Evolutionary conservation across 2,329 filamentous ascomycete genomes (phyloP), one percentile per base, ranked within the genome.

Genomic region (Apiospora arundinis): DNA sequence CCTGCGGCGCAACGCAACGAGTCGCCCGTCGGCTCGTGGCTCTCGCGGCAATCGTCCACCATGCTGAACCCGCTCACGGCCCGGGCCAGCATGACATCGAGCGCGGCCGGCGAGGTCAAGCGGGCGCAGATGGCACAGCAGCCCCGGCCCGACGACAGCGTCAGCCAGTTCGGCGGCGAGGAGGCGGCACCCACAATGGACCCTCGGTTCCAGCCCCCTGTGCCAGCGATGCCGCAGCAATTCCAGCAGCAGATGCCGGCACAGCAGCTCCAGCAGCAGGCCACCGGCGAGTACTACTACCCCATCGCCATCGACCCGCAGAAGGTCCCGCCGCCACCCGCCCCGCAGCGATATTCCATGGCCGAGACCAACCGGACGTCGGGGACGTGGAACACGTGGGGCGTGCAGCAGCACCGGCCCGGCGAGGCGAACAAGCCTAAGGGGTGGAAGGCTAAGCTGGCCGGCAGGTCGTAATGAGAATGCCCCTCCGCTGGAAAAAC

Each of bases 381-480:
- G 69, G 71, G 71, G 21, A 68, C 69, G 11, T 70, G 69, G 69
- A 72, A 72, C 32, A 70, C 69, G 6, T 72, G 71, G 71, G 71
- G 71, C 40, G 71, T 70, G n/a, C 56, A 70, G 66, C 71, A 70
- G 66, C 71, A 72, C 60, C 71, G 71, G 37, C 14, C 21, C 45
- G 21, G 60, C 16, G 8, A 70, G 68, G 32, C 32, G n/a, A 32
- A 32, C 32, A 52, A 67, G n/a, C 52, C 66, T 23, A 40, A 32
- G 67, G 44, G 45, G 16, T 70, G 68, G 70, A 72, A 72, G 45
- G 63, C 52, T 5, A 72, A 68, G 40, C 25, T 72, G 56, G 56
- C 28, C 11, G 11, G 32, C 32, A 40, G 56, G 7, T 40, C 32
- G 56, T 63, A 9, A 14, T 40, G 9, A 40, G 16, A 4, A 25